Conservation (phyloP, 768 basidiomycete species). For the Omphalotus guepiniiformis region DNA sequence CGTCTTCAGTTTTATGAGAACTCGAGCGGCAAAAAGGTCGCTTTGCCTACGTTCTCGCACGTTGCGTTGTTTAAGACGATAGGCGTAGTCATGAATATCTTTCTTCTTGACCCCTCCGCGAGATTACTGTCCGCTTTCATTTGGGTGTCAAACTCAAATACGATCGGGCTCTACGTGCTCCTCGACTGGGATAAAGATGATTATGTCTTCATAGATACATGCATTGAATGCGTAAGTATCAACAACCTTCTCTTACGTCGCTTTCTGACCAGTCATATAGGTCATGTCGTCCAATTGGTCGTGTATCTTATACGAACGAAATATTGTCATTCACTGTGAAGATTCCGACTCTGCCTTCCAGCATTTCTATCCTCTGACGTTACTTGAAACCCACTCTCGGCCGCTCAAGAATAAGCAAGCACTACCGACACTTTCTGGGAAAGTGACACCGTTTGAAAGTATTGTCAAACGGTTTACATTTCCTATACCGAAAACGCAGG, state of each 20-base stretch:
- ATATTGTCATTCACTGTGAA: slow-evolving; percentile 74
- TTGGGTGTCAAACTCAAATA: slow-evolving; percentile 54
- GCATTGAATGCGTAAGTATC: slow-evolving; percentile 63
- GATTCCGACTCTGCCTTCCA: slow-evolving; percentile 62
- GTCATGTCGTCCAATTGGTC: slow-evolving; percentile 72
- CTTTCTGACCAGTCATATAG: slow-evolving; percentile 26
- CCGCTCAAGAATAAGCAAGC: slow-evolving; percentile 12
- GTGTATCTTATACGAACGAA: slow-evolving; percentile 59
- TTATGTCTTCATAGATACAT: slow-evolving; percentile 72
- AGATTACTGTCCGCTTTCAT: slow-evolving; percentile 64
- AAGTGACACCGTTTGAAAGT: slow-evolving; percentile 40
- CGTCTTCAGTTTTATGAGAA: slow-evolving; percentile 55
- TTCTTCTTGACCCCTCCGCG: slow-evolving; percentile 61
- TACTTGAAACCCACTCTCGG: slow-evolving; percentile 31
- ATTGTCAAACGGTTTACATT: slow-evolving; percentile 52
- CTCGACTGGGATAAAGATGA: slow-evolving; percentile 62
- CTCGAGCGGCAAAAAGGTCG: slow-evolving; percentile 25
- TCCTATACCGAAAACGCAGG: slow-evolving; percentile 20
- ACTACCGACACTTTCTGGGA: slow-evolving; percentile 10
- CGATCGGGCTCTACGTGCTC: slow-evolving; percentile 58
- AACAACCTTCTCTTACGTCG: not conserved
- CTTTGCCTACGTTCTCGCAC: slow-evolving; percentile 48
- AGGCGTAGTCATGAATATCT: slow-evolving; percentile 75
- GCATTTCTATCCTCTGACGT: slow-evolving; percentile 59
- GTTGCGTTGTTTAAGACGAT: slow-evolving; percentile 61